Evolutionary conservation across 2,329 filamentous ascomycete genomes (phyloP).

Genomic region (Chalara sp.): DNA sequence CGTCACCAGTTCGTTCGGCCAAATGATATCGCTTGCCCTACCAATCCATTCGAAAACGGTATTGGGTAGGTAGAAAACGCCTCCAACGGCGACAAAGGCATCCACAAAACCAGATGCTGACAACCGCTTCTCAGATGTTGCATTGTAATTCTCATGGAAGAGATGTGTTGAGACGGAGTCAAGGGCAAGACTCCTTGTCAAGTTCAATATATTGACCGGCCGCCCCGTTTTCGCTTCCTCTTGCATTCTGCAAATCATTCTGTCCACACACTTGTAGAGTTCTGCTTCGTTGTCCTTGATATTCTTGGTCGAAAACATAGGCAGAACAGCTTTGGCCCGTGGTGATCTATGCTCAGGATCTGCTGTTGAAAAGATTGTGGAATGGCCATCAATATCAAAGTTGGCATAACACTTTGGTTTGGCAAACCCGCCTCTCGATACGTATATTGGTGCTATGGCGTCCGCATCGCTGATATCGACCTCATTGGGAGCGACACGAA

Average conservation of each 20-base stretch:
- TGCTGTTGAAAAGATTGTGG: slow-evolving; percentile 44
- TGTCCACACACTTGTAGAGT: slow-evolving; percentile 34
- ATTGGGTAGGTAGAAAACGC: slow-evolving; percentile 46
- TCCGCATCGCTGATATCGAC: slow-evolving; percentile 27
- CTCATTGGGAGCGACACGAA: slow-evolving; percentile 29
- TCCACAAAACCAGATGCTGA: slow-evolving; percentile 45
- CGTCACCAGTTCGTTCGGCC: slow-evolving; percentile 29
- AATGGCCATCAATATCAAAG: slow-evolving; percentile 49
- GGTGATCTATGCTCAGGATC: slow-evolving; percentile 33
- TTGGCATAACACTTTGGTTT: slow-evolving; percentile 47
- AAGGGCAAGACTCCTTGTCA: slow-evolving; percentile 42
- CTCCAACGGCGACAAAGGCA: slow-evolving; percentile 45
- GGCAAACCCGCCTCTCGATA: slow-evolving; percentile 42
- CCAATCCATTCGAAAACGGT: slow-evolving; percentile 29
- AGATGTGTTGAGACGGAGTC: slow-evolving; percentile 48
- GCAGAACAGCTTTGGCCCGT: slow-evolving; percentile 42
- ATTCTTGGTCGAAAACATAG: slow-evolving; percentile 41
- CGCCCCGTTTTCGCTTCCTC: slow-evolving; percentile 26
- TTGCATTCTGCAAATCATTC: slow-evolving; percentile 34
- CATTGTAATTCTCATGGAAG: slow-evolving; percentile 44
- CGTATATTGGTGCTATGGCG: slow-evolving; percentile 40
- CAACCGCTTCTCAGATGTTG: slow-evolving; percentile 27
- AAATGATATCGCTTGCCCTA: slow-evolving; percentile 29
- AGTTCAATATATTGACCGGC: slow-evolving; percentile 40
- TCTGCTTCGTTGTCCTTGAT: slow-evolving; percentile 32